Percentiles rank a stretch among this genome's conserved stretches.
These are phyloP conservation scores for Sugiyamaella floridensis DNA, from an alignment of 805 yeast genomes.

Conservation along the genomic window DNA sequence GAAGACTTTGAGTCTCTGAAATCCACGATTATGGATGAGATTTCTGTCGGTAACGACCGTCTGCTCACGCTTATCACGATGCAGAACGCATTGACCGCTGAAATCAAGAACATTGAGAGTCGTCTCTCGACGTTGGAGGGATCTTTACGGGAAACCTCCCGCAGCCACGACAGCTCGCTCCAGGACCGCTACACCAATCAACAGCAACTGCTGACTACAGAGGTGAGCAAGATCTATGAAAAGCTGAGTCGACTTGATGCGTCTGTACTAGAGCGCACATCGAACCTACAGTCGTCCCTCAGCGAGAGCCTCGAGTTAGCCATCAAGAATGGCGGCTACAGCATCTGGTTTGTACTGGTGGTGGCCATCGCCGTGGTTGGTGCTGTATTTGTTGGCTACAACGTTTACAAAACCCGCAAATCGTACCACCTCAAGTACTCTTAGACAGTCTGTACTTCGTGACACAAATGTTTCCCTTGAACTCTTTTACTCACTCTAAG, in stretches of 20 bases:
- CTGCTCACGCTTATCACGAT: background rate
- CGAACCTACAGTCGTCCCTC: slow-evolving; percentile 20
- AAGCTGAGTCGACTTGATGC: slow-evolving; percentile 18
- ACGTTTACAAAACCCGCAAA: slow-evolving; percentile 24
- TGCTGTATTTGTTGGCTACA: slow-evolving; percentile 25
- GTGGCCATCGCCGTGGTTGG: slow-evolving; percentile 22
- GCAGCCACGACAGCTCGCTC: slow-evolving; percentile 6
- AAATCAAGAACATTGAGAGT: slow-evolving; percentile 8
- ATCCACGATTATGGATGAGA: background rate
- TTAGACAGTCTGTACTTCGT: background rate
- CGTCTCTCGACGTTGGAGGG: slow-evolving; percentile 14
- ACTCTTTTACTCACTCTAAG: background rate
- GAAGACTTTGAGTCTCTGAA: background rate
- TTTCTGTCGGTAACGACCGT: background rate
- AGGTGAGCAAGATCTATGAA: slow-evolving; percentile 12
- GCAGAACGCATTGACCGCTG: background rate
- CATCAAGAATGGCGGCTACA: slow-evolving; percentile 23
- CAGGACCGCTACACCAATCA: slow-evolving; percentile 9
- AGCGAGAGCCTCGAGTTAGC: slow-evolving; percentile 24
- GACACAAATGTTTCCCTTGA: background rate
- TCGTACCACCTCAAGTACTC: slow-evolving; percentile 21
- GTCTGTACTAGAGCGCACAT: slow-evolving; percentile 24
- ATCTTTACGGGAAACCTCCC: slow-evolving; percentile 6
- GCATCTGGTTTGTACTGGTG: slow-evolving; percentile 22
- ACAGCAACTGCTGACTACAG: slow-evolving; percentile 11